Conservation (phyloP, 1,139 yeast genomes). For the Yamadazyma atmosphaerica region DNA sequence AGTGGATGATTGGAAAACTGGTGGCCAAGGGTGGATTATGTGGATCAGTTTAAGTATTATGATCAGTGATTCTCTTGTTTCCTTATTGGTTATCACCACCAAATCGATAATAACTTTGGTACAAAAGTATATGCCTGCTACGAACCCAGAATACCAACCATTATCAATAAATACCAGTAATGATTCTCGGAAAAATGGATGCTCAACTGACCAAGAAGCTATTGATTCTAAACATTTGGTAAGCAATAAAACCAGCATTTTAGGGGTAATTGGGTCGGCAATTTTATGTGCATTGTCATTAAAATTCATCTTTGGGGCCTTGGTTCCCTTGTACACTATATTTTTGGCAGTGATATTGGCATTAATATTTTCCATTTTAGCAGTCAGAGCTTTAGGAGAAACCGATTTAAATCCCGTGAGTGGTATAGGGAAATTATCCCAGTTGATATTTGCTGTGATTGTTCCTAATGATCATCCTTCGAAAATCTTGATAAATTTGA, state of each 20-base stretch:
- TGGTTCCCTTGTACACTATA: constrained; percentile 72
- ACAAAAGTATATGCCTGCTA: neutral
- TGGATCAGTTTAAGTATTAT: constrained; percentile 93
- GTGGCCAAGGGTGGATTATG: constrained; percentile 96
- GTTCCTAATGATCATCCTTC: constrained; percentile 80
- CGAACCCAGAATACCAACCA: constrained; percentile 7
- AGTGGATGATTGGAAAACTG: constrained; percentile 87
- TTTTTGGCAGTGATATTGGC: constrained; percentile 72
- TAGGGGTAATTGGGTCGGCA: constrained; percentile 67
- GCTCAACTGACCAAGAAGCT: constrained; percentile 8
- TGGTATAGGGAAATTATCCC: constrained; percentile 94
- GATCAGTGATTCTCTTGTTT: constrained; percentile 89
- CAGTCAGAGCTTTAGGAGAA: constrained; percentile 93
- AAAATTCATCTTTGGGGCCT: constrained; percentile 63
- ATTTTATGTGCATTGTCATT: constrained; percentile 66
- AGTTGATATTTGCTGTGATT: constrained; percentile 77
- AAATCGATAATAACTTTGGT: constrained; percentile 32
- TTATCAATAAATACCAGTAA: constrained; percentile 2
- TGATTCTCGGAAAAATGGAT: neutral
- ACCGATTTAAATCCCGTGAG: constrained; percentile 96
- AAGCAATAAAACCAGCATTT: constrained; percentile 46
- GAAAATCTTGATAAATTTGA: constrained; percentile 75
- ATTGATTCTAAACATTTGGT: constrained; percentile 46
- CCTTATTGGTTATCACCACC: constrained; percentile 64
- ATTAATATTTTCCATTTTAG: constrained; percentile 74